A percentile compares a stretch with the other conserved stretches of the same genome.
These are phyloP conservation scores for Skeletonema potamos DNA, from an alignment of 108 stramenopile species.

Conservation along the genomic window DNA sequence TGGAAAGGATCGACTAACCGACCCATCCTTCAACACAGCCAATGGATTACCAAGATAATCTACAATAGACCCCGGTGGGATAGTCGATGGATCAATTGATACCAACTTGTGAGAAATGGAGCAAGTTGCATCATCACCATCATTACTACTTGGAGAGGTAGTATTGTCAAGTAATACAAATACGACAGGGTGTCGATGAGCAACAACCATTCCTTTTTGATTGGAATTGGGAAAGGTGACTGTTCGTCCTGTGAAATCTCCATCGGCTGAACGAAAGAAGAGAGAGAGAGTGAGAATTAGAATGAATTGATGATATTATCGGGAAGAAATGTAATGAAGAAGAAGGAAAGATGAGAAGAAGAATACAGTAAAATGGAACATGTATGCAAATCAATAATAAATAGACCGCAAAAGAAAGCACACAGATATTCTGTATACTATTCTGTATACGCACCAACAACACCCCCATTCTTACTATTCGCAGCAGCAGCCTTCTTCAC, in stretches of 20 bases:
- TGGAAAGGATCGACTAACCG: constrained; percentile 4
- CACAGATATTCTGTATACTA: neutral
- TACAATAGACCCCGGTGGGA: constrained; percentile 37
- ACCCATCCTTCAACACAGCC: constrained; percentile 16
- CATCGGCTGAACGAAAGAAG: constrained; percentile 34
- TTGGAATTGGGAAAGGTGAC: constrained; percentile 49
- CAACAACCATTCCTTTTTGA: constrained; percentile 62
- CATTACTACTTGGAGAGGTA: neutral
- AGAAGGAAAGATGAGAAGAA: too few relatives aligned
- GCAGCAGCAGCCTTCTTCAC: neutral
- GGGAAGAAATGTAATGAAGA: neutral
- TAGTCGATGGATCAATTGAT: constrained; percentile 35
- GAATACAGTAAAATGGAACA: neutral
- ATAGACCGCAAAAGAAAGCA: too few relatives aligned
- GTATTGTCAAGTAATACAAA: constrained; percentile 57
- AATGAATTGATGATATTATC: neutral
- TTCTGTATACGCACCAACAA: constrained; percentile 18
- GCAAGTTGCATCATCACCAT: constrained; percentile 17
- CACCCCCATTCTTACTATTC: constrained; percentile 13
- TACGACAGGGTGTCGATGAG: constrained; percentile 79
- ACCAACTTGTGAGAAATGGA: constrained; percentile 27
- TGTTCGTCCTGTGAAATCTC: constrained; percentile 70
- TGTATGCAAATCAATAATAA: too few relatives aligned
- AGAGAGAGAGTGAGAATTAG: neutral
- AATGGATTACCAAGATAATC: constrained; percentile 56